Evolutionary conservation across 2,329 filamentous ascomycete species (phyloP).

Genomic region (Dothidotthia symphoricarpi): DNA sequence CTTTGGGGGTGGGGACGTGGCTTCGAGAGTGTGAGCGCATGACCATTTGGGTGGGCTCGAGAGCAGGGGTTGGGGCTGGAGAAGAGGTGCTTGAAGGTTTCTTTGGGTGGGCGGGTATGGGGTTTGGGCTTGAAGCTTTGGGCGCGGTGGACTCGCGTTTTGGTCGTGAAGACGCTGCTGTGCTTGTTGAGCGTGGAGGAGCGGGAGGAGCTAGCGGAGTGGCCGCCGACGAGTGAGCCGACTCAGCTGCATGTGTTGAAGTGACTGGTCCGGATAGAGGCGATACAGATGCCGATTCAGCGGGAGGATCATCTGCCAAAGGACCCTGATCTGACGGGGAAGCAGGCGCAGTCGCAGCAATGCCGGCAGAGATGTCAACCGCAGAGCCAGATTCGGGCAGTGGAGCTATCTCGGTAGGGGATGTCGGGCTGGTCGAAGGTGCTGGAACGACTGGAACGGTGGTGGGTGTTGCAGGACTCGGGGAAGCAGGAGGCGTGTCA

Average conservation of each 20-base stretch:
- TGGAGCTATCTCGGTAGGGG: no score
- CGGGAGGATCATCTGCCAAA: no score
- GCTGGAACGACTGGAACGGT: no score
- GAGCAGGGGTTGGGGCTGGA: conserved; percentile 19
- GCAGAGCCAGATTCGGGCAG: no score
- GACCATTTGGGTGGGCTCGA: conserved; percentile 5
- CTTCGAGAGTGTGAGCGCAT: conserved; percentile 30
- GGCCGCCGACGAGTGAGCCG: not conserved
- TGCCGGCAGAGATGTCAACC: no score
- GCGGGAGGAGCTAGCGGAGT: conserved; percentile 1
- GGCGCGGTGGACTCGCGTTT: conserved; percentile 34
- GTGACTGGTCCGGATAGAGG: not conserved
- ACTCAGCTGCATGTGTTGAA: conserved; percentile 1
- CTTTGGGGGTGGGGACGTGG: conserved; percentile 43
- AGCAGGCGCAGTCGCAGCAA: no score
- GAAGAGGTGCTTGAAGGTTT: conserved; percentile 1
- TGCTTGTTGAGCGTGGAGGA: conserved; percentile 15
- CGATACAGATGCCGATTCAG: no score
- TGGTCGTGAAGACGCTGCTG: conserved; percentile 38
- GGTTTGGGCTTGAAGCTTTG: conserved; percentile 23
- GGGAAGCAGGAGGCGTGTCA: no score
- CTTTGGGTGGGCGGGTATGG: conserved; percentile 18
- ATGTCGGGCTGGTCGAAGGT: no score
- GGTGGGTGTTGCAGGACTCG: no score
- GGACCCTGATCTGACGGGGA: no score